Percentiles rank a stretch among this genome's conserved stretches.
These are phyloP conservation scores for Carex kokanica DNA, from an alignment of 176 grass and related monocot genomes.

Conservation along the genomic window DNA sequence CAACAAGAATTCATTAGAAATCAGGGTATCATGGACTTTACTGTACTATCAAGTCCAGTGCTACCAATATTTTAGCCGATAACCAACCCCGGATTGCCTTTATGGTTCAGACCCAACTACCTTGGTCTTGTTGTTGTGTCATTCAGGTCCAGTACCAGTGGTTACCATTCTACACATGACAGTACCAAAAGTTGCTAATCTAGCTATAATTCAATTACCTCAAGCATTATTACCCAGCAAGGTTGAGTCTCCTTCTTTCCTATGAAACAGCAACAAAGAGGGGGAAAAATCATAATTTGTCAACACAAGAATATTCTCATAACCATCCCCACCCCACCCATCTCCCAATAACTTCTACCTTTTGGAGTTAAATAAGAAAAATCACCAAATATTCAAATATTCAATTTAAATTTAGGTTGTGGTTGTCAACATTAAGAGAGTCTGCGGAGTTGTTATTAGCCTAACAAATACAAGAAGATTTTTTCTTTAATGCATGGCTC, in stretches of 20 bases:
- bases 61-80: neutral
- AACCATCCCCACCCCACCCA: neutral
- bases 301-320: neutral
- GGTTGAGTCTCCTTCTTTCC: slow-evolving; percentile 49
- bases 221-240: slow-evolving; percentile 98
- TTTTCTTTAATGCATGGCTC: neutral
- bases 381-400: neutral
- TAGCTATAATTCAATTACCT: slow-evolving; percentile 44
- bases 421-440: neutral
- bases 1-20: neutral
- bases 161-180: neutral
- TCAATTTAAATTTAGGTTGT: neutral
- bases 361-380: neutral
- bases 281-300: slow-evolving; percentile 7
- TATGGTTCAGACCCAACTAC: neutral
- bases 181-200: neutral
- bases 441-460: neutral
- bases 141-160: neutral
- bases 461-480: neutral
- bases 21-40: slow-evolving; percentile 4
- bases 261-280: slow-evolving; percentile 29
- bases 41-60: neutral
- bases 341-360: neutral
- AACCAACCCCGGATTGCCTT: neutral
- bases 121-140: neutral